Percentiles rank a stretch among this genome's conserved stretches.
phyloP scores from a whole-genome alignment of 257 asterid species.

The Solanum gracilifrons region DNA sequence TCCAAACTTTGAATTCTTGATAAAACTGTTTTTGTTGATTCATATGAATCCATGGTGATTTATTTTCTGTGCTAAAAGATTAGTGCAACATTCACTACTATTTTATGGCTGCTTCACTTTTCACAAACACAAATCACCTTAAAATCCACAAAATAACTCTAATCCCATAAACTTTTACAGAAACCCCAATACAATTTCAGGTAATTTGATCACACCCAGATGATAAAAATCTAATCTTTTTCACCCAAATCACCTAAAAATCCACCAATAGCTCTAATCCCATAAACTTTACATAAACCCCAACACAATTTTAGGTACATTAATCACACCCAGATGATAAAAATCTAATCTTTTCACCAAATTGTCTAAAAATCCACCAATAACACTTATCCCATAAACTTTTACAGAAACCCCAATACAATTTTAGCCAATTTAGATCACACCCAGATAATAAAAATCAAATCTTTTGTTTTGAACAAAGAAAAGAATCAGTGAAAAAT shows the following conservation, averaged over 20 bases:
- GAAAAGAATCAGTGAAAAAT: not conserved
- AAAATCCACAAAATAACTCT: not conserved
- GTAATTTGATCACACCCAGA: not conserved
- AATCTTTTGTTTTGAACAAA: not conserved
- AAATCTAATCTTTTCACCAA: not conserved
- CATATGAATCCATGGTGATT: conserved; percentile 50
- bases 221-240: not conserved
- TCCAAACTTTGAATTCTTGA: conserved; percentile 67
- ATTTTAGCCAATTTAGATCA: not conserved
- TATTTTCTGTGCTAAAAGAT: not conserved
- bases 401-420: not conserved
- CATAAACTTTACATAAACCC: not conserved
- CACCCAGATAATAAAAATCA: not conserved
- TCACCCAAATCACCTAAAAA: not conserved
- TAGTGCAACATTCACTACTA: not conserved
- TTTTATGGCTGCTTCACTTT: not conserved
- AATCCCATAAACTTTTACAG: not conserved
- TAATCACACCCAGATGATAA: not conserved
- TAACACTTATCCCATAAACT: not conserved
- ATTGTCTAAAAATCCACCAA: not conserved
- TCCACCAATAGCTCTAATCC: not conserved
- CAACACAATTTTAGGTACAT: not conserved
- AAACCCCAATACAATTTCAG: not conserved
- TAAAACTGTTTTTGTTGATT: conserved; percentile 59
- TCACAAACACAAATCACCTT: not conserved